Evolutionary conservation across 306 rosid genomes (phyloP).

Genomic region (Castanospermum australe): DNA sequence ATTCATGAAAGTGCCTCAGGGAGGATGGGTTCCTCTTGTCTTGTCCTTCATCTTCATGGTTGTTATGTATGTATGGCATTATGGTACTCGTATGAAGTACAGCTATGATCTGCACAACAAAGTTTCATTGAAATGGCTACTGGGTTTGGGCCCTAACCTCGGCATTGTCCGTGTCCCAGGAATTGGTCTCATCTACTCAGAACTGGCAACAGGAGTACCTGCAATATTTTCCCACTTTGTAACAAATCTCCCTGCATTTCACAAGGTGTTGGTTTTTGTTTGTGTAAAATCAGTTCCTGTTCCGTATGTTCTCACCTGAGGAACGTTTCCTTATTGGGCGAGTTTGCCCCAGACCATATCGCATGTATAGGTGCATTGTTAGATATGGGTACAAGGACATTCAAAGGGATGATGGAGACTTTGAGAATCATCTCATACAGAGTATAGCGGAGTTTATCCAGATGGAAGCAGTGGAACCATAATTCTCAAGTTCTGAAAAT

Average conservation of each 20-base stretch:
- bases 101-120: conserved; percentile 72
- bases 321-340: conserved; percentile 87
- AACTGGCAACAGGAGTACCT: conserved; percentile 82
- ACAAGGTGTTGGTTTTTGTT: conserved; percentile 75
- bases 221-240: conserved; percentile 85
- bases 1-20: conserved; percentile 71
- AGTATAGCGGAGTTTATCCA: conserved; percentile 80
- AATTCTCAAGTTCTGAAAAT: conserved; percentile 50
- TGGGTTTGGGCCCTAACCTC: conserved; percentile 84
- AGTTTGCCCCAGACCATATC: conserved; percentile 71
- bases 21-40: conserved; percentile 90
- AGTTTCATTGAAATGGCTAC: conserved; percentile 80
- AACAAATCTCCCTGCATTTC: conserved; percentile 90
- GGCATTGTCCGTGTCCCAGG: conserved; percentile 93
- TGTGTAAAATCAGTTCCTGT: conserved; percentile 86
- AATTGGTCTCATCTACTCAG: conserved; percentile 87
- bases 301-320: conserved; percentile 76
- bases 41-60: conserved; percentile 59
- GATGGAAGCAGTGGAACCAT: conserved; percentile 78
- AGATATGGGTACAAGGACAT: conserved; percentile 90
- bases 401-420: conserved; percentile 63
- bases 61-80: conserved; percentile 80
- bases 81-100: conserved; percentile 71
- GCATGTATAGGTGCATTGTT: conserved; percentile 81
- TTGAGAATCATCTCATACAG: conserved; percentile 71